Evolutionary conservation across 768 basidiomycete species (phyloP).

Genomic region (Pisolithus tinctorius): DNA sequence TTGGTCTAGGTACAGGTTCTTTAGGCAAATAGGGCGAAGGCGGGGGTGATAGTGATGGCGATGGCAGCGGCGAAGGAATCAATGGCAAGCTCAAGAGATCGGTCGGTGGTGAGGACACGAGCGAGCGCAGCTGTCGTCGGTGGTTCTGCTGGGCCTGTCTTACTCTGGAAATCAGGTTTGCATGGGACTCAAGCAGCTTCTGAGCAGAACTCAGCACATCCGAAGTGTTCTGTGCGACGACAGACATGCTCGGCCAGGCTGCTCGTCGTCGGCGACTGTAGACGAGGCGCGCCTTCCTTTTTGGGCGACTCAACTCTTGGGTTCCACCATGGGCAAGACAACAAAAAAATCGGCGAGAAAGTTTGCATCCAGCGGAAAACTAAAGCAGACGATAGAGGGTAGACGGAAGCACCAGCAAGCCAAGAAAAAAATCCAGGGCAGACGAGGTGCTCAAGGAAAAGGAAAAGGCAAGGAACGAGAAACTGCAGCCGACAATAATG

Average conservation of each 20-base stretch:
- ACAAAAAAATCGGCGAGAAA: conserved; percentile 74
- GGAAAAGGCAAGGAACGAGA: conserved; percentile 19
- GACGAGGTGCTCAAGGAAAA: conserved; percentile 42
- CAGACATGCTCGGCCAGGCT: neutral
- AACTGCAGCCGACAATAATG: conserved; percentile 18
- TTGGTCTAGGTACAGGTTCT: conserved; percentile 26
- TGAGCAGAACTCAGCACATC: conserved; percentile 58
- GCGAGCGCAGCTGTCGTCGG: conserved; percentile 47
- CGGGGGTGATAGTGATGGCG: conserved; percentile 43
- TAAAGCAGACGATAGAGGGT: conserved; percentile 80
- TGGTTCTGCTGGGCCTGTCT: conserved; percentile 50
- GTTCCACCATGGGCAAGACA: conserved; percentile 47
- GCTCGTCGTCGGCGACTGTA: neutral
- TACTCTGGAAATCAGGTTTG: conserved; percentile 49
- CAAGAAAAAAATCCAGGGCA: conserved; percentile 61
- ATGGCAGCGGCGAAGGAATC: conserved; percentile 50
- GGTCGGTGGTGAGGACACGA: conserved; percentile 45
- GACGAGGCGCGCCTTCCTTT: conserved; percentile 11
- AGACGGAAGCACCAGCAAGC: conserved; percentile 77
- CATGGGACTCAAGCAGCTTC: conserved; percentile 55
- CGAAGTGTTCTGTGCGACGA: conserved; percentile 26
- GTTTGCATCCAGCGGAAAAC: conserved; percentile 81
- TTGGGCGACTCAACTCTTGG: neutral
- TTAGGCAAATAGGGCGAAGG: conserved; percentile 33
- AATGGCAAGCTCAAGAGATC: conserved; percentile 52